Percentiles rank a stretch among this genome's conserved stretches.
phyloP scores from a whole-genome alignment of 148 eudicot species.

The Chenopodium suecicum region DNA sequence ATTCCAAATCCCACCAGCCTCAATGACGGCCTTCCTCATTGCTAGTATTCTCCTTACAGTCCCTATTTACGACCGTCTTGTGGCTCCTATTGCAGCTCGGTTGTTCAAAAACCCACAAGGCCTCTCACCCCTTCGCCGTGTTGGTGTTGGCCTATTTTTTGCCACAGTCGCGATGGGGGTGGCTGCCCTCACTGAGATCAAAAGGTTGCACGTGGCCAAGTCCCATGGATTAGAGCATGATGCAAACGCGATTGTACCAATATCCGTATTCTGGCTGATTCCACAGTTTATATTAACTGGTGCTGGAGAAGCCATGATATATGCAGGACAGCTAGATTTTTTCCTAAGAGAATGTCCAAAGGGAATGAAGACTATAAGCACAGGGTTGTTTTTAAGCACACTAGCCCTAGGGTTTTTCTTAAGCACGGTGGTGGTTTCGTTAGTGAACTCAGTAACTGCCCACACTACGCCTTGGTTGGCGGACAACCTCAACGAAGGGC shows the following conservation, averaged over 20 bases:
- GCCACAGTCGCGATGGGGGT: constrained; percentile 53
- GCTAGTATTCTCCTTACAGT: constrained; percentile 47
- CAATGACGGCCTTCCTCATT: constrained; percentile 59
- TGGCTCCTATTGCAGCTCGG: constrained; percentile 42
- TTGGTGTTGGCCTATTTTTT: constrained; percentile 49
- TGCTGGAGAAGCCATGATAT: constrained; percentile 62
- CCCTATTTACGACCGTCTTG: constrained; percentile 53
- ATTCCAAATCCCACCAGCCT: constrained; percentile 61
- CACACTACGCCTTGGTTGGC: constrained; percentile 52
- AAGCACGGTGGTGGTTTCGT: constrained; percentile 46
- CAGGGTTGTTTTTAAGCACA: constrained; percentile 62
- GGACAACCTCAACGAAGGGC: constrained; percentile 48
- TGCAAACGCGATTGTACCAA: constrained; percentile 30
- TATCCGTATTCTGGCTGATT: constrained; percentile 47
- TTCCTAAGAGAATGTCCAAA: constrained; percentile 64
- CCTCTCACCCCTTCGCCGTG: constrained; percentile 44
- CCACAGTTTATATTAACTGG: constrained; percentile 63
- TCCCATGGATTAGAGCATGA: constrained; percentile 23
- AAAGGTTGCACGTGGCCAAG: constrained; percentile 41
- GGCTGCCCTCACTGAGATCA: constrained; percentile 50
- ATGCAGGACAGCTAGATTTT: constrained; percentile 63
- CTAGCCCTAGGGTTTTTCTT: constrained; percentile 60
- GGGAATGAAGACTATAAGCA: constrained; percentile 71
- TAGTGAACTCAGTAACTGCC: constrained; percentile 43
- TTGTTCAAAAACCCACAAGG: constrained; percentile 44